These are phyloP conservation scores for Hyaloscypha finlandica DNA, from an alignment of 495 filamentous ascomycete species.

Conservation along the genomic window DNA sequence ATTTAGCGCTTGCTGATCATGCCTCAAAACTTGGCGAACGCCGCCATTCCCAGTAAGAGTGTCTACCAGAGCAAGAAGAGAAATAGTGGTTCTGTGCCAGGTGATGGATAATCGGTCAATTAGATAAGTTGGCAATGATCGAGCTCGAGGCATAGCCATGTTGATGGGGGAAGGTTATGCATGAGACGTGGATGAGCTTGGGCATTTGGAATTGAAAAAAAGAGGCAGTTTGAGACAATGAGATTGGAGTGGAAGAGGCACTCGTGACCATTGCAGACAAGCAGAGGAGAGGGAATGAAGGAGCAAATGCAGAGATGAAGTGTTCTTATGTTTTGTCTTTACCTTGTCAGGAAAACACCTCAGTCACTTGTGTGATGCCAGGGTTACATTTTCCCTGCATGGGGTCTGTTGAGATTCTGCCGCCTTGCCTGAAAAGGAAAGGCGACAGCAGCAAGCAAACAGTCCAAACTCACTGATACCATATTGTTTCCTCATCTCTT, in stretches of 20 bases:
- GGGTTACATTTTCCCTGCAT: background rate
- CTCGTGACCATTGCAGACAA: background rate
- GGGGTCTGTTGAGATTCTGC: background rate
- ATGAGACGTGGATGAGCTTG: too few relatives aligned
- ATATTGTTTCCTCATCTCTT: too few relatives aligned
- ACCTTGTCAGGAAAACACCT: background rate
- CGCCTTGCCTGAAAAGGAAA: background rate
- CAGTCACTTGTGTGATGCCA: background rate
- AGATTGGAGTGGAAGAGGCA: background rate
- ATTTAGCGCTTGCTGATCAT: background rate
- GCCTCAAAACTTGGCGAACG: background rate
- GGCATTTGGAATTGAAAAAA: too few relatives aligned
- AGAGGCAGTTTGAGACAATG: background rate
- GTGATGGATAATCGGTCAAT: too few relatives aligned
- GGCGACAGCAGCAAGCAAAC: background rate
- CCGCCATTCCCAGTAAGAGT: too few relatives aligned
- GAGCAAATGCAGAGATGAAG: background rate
- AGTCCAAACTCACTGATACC: background rate
- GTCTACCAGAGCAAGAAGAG: too few relatives aligned
- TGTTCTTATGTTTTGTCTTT: background rate
- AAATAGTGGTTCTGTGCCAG: too few relatives aligned
- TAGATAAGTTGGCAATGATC: too few relatives aligned
- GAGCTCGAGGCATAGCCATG: background rate
- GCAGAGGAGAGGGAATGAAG: background rate
- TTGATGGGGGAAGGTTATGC: background rate